Conservation (phyloP, 2,329 filamentous ascomycete species). For the Blastomyces percursus region DNA sequence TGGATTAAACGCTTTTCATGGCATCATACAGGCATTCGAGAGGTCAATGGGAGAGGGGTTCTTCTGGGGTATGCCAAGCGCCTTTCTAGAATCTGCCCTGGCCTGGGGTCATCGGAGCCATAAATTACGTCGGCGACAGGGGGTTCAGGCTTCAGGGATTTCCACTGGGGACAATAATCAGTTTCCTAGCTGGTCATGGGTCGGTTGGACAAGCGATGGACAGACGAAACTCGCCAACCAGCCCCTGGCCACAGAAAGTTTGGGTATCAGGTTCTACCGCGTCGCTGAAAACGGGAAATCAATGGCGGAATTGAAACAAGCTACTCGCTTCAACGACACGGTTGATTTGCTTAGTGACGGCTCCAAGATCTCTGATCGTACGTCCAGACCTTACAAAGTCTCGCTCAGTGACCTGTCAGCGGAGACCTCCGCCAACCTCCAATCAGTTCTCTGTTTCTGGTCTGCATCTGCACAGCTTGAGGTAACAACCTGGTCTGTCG, state of each 20-base stretch:
- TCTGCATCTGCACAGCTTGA: background rate
- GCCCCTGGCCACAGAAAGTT: background rate
- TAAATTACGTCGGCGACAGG: background rate
- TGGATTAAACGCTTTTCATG: background rate
- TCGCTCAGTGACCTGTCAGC: background rate
- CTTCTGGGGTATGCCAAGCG: background rate
- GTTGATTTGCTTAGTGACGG: background rate
- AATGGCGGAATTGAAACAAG: background rate
- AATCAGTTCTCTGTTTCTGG: background rate
- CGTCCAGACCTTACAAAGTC: background rate
- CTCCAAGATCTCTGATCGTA: background rate
- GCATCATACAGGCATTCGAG: slow-evolving; percentile 1
- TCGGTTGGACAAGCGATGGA: background rate
- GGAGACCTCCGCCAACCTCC: background rate
- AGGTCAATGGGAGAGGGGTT: background rate
- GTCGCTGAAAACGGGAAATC: background rate
- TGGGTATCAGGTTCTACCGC: background rate
- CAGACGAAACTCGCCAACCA: background rate
- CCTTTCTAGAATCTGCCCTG: background rate
- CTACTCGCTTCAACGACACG: background rate
- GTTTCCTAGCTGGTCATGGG: background rate
- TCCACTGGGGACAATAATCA: background rate
- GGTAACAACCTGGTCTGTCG: background rate
- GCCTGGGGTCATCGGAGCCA: background rate
- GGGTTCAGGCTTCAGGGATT: background rate